These are phyloP conservation scores for Russula griseocarnosa DNA, from an alignment of 768 basidiomycete genomes.

Conservation along the genomic window DNA sequence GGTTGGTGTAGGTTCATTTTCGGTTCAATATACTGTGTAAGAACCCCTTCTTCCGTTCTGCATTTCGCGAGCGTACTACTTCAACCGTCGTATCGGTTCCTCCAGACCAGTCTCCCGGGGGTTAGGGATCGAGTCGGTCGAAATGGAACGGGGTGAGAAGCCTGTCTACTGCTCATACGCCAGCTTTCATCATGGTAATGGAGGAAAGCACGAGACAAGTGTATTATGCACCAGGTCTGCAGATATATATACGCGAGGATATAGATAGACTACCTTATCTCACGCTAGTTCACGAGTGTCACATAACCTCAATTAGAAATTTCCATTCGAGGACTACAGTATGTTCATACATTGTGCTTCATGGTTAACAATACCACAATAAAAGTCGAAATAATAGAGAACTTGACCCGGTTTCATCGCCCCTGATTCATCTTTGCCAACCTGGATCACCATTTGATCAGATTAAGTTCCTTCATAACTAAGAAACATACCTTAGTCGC, in stretches of 20 bases:
- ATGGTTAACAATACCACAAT: background rate
- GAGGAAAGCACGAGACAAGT: too few relatives aligned
- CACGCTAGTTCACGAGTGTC: too few relatives aligned
- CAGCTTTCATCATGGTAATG: slow-evolving; percentile 6
- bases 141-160: slow-evolving; percentile 49
- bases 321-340: too few relatives aligned
- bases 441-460: background rate
- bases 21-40: slow-evolving; percentile 41
- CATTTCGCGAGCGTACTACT: slow-evolving; percentile 22
- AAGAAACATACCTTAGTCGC: background rate
- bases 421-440: background rate
- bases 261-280: too few relatives aligned
- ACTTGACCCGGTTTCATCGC: background rate
- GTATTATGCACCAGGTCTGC: too few relatives aligned
- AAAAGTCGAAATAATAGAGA: background rate
- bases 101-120: background rate
- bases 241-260: too few relatives aligned
- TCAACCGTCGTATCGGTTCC: background rate
- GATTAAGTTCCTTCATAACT: background rate
- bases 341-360: background rate
- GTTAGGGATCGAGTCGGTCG: slow-evolving; percentile 51
- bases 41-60: slow-evolving; percentile 38
- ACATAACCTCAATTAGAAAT: too few relatives aligned
- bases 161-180: slow-evolving; percentile 27
- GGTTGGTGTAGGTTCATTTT: slow-evolving; percentile 32